These are phyloP conservation scores for Oenanthe javanica DNA, from an alignment of 140 eudicot species.

Conservation along the genomic window DNA sequence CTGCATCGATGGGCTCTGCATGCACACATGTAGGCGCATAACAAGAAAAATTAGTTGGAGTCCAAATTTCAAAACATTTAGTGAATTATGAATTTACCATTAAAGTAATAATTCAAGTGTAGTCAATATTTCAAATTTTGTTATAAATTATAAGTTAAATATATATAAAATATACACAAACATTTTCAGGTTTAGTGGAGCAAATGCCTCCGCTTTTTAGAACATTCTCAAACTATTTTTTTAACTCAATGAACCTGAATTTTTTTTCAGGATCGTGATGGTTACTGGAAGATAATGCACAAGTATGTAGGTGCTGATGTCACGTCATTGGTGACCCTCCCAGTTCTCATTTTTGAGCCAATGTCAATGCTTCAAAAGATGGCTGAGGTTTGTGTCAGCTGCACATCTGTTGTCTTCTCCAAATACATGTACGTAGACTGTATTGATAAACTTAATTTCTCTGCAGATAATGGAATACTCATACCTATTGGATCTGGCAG, in stretches of 20 bases:
- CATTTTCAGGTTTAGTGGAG: not conserved
- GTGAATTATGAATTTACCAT: not conserved
- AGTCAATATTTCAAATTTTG: not conserved
- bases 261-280: conserved; percentile 71
- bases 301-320: conserved; percentile 89
- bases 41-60: not conserved
- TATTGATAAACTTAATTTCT: conserved; percentile 3
- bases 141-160: not conserved
- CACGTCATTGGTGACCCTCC: conserved; percentile 98
- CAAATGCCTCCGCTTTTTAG: not conserved
- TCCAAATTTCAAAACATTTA: not conserved
- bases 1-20: not conserved
- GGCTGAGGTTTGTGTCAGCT: conserved; percentile 77
- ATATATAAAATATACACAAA: no score
- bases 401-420: not conserved
- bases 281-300: conserved; percentile 99
- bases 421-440: not conserved
- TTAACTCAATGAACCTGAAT: not conserved
- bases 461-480: conserved; percentile 95
- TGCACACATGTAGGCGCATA: not conserved
- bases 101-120: not conserved
- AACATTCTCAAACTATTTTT: not conserved
- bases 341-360: conserved; percentile 94
- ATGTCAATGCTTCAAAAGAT: conserved; percentile 98
- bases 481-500: conserved; percentile 72